Evolutionary conservation across 352 stramenopile species (phyloP).

Genomic region (Globisporangium parvum): DNA sequence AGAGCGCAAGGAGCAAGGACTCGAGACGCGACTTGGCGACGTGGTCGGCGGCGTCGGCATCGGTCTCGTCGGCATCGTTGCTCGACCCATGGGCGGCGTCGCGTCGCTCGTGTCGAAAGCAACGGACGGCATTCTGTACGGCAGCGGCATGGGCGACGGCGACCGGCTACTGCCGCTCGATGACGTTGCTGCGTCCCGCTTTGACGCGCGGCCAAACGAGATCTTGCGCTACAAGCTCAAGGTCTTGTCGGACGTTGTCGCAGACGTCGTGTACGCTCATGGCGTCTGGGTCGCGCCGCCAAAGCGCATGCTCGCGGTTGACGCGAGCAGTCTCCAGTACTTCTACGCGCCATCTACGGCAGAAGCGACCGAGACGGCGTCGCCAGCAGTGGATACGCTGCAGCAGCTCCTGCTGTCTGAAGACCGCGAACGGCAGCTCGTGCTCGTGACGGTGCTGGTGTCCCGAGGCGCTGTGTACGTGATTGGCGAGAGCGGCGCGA

Average conservation of each 20-base stretch:
- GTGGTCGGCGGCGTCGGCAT: conserved; percentile 70
- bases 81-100: conserved; percentile 69
- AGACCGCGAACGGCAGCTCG: conserved; percentile 21
- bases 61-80: conserved; percentile 73
- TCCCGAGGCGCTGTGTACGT: conserved; percentile 45
- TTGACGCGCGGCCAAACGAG: conserved; percentile 58
- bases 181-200: conserved; percentile 15
- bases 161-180: conserved; percentile 28
- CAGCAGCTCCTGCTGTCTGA: conserved; percentile 24
- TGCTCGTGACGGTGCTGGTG: conserved; percentile 45
- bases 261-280: conserved; percentile 54
- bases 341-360: conserved; percentile 5
- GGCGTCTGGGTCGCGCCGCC: conserved; percentile 49
- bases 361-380: neutral
- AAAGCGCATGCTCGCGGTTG: conserved; percentile 14
- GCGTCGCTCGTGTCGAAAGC: conserved; percentile 72
- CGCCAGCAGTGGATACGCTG: conserved; percentile 14
- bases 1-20: conserved; percentile 54
- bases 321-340: conserved; percentile 20
- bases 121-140: conserved; percentile 68
- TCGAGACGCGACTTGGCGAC: conserved; percentile 51
- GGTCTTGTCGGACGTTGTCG: conserved; percentile 44
- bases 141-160: conserved; percentile 39
- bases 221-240: conserved; percentile 76
- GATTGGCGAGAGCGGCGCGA: conserved; percentile 32